Conservation (phyloP, 495 filamentous ascomycete genomes). For the Letharia lupina region DNA sequence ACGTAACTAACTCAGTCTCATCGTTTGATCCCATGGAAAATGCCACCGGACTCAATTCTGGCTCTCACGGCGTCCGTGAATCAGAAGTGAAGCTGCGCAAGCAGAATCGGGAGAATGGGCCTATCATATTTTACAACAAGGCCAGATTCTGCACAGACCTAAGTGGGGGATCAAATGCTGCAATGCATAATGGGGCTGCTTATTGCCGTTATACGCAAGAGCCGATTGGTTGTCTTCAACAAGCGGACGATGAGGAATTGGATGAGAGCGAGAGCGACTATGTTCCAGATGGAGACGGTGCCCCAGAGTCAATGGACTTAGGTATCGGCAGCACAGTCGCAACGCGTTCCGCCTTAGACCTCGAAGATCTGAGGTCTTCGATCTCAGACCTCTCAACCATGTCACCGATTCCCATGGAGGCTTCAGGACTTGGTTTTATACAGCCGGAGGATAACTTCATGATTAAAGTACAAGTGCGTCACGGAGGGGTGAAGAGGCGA, state of each 20-base stretch:
- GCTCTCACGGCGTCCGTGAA: constrained; percentile 19
- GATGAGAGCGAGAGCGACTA: constrained; percentile 1
- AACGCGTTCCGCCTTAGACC: constrained; percentile 12
- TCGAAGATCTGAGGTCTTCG: constrained; percentile 21
- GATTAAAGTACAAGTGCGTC: constrained; percentile 45
- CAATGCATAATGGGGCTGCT: constrained; percentile 4
- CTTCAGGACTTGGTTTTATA: constrained; percentile 57
- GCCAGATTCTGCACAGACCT: constrained; percentile 71
- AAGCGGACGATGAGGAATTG: neutral
- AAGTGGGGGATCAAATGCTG: constrained; percentile 43
- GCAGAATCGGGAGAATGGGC: constrained; percentile 51
- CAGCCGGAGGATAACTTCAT: constrained; percentile 60
- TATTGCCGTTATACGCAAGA: constrained; percentile 18
- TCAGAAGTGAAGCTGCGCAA: constrained; percentile 26
- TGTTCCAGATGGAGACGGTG: neutral
- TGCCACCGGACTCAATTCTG: constrained; percentile 28
- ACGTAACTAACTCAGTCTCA: constrained; percentile 15
- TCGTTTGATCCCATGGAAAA: constrained; percentile 14
- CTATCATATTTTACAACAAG: constrained; percentile 73
- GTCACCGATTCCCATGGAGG: constrained; percentile 36
- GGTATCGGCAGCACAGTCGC: neutral
- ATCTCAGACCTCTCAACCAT: constrained; percentile 14
- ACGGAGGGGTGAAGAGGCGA: constrained; percentile 25
- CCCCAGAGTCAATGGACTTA: constrained; percentile 8
- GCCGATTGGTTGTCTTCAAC: constrained; percentile 18